Percentiles rank a stretch among this genome's conserved stretches.
phyloP scores from a whole-genome alignment of 257 asterid species.

The Fraxinus excelsior region DNA sequence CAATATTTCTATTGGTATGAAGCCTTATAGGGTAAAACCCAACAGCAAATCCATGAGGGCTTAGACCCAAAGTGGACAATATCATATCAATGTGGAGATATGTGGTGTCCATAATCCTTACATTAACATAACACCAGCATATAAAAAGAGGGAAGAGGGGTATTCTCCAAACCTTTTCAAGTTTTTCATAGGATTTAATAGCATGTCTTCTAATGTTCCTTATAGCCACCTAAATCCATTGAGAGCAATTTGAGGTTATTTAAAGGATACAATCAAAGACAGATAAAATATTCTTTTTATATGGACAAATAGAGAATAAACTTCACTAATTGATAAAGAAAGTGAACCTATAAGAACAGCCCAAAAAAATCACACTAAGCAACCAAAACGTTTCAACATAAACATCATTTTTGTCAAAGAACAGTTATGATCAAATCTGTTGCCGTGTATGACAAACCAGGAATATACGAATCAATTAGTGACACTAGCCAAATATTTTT shows the following conservation, averaged over 20 bases:
- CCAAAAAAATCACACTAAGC: background rate
- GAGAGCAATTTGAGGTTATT: conserved; percentile 14
- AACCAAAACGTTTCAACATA: background rate
- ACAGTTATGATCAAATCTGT: background rate
- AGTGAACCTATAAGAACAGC: background rate
- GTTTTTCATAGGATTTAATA: conserved; percentile 85
- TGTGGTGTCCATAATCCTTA: too few species aligned
- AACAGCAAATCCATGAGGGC: too few species aligned
- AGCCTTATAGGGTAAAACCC: too few species aligned
- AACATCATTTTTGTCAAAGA: background rate
- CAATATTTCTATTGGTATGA: too few species aligned
- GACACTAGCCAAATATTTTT: background rate
- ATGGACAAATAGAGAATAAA: background rate
- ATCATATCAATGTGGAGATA: too few species aligned
- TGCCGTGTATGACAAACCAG: too few species aligned
- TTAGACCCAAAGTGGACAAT: too few species aligned
- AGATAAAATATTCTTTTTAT: background rate
- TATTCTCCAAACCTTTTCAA: conserved; percentile 66
- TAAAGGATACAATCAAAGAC: background rate
- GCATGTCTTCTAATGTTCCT: conserved; percentile 99
- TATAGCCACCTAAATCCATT: conserved; percentile 70
- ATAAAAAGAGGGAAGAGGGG: background rate
- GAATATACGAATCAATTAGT: background rate
- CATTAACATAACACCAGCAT: background rate
- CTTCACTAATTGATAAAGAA: background rate